These are phyloP conservation scores for Nitzschia sp. DNA, from an alignment of 108 stramenopile genomes.

Conservation along the genomic window DNA sequence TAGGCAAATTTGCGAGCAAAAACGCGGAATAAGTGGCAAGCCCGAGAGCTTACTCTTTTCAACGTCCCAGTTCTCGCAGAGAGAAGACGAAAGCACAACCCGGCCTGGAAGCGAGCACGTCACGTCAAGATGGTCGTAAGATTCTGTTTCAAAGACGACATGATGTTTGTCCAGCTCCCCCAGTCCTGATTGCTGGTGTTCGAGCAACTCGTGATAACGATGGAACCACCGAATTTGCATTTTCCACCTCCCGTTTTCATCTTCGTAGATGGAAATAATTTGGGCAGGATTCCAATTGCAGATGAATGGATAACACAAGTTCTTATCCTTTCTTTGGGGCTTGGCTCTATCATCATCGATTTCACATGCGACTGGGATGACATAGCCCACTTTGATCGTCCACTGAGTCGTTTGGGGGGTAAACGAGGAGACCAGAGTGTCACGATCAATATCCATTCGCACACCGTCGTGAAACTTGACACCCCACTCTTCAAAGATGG, in stretches of 20 bases:
- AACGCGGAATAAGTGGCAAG: constrained; percentile 25
- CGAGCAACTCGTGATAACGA: constrained; percentile 35
- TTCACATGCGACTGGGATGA: constrained; percentile 24
- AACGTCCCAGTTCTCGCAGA: constrained; percentile 1
- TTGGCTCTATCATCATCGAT: background rate
- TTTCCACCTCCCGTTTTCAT: constrained; percentile 39
- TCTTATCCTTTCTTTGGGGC: background rate
- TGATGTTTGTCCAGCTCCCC: constrained; percentile 13
- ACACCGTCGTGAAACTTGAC: constrained; percentile 23
- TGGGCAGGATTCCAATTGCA: constrained; percentile 59
- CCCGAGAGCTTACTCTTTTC: constrained; percentile 8
- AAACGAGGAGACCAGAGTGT: constrained; percentile 2
- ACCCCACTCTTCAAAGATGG: constrained; percentile 16
- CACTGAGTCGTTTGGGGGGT: constrained; percentile 12
- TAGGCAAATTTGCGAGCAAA: constrained; percentile 31
- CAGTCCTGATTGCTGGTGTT: constrained; percentile 8
- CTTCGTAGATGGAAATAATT: constrained; percentile 53
- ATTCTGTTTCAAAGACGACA: constrained; percentile 38
- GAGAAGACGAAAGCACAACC: constrained; percentile 22
- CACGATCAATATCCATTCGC: constrained; percentile 11
- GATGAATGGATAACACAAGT: constrained; percentile 37
- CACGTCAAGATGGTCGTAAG: constrained; percentile 19
- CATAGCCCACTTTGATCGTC: constrained; percentile 29
- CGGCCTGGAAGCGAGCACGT: constrained; percentile 17
- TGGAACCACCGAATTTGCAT: constrained; percentile 63